Base-by-base conservation (phyloP, 2,329 filamentous ascomycete genomes). In the Domatiomyces catenatus region DNA sequence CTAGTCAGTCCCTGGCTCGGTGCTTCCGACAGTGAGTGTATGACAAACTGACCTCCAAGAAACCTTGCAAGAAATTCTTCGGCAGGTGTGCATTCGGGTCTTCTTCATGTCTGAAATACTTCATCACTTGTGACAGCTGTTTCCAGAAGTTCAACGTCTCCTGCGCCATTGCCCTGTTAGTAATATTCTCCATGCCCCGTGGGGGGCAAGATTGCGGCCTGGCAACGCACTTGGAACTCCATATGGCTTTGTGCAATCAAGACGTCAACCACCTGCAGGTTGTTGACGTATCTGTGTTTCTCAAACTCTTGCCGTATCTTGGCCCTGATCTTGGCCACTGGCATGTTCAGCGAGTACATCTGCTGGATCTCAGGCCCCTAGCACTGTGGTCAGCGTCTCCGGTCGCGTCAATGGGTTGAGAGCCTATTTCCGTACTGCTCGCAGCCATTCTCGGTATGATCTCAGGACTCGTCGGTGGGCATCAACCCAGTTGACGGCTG, bases 111-210 rank as follows among this genome's bases (percentile, higher is more conserved):
- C 89, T 81, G 77, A 96, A 98, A 71, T 94, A 98, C 62, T 92
- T 88, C 78, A 98, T 87, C 60, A 98, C 78, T 68, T 98, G 92
- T 57, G 85, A 85, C 55, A 89, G 76, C 71, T 98, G 92, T 72
- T 95, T 94, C 92, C 92, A 98, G 76, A 85, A 98, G 74, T 98
- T 98, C 75, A 98, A 80, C 49, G 86, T 98, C 76, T 98, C 92
- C 89, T 95, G 61, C 51, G 43, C 42, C 44, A 20, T 20, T 20
- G 19, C 42, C 44, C 17, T 36, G 43, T 48, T 32, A 54, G 48
- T 32, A 42, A 53, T 28, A 22, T 28, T 20, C 12, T 47, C 17
- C 28, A 8, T 47, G 18, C 8, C 28, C 28, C 8, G 28, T 5
- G 28, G 22, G 6, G 6, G 22, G 22, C 3, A 24, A 24, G 22